phyloP scores from a whole-genome alignment of 352 stramenopile species.

The Phytophthora colocasiae region DNA sequence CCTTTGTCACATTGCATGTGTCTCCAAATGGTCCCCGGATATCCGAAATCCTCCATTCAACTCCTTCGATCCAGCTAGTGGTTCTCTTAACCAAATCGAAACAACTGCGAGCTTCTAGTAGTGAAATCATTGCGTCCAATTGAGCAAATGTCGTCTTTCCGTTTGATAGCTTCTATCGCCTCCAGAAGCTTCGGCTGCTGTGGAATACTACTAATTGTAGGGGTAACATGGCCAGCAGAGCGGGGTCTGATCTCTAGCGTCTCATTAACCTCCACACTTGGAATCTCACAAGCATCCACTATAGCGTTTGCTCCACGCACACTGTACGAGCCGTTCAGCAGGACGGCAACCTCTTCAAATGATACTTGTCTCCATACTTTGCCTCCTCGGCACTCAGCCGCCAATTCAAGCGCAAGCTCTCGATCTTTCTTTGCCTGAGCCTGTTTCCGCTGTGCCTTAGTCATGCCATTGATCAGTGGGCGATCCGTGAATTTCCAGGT shows the following conservation, averaged over 20 bases:
- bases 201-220: background rate
- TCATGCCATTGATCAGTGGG: background rate
- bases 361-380: background rate
- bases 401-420: background rate
- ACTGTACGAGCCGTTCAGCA: background rate
- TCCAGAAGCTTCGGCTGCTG: background rate
- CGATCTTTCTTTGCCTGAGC: background rate
- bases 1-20: too few relatives aligned
- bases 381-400: background rate
- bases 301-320: background rate
- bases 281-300: background rate
- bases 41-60: too few relatives aligned
- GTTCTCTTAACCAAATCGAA: too few relatives aligned
- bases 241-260: background rate
- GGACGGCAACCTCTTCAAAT: background rate
- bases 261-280: background rate
- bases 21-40: too few relatives aligned
- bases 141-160: too few relatives aligned
- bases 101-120: too few relatives aligned
- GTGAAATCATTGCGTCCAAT: too few relatives aligned
- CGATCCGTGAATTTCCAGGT: background rate
- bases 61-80: too few relatives aligned
- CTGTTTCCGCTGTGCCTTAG: conserved; percentile 2
- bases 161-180: background rate
- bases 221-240: background rate